Evolutionary conservation across 1,139 yeast genomes (phyloP), one percentile per base, ranked within the genome.

Genomic region (Geotrichum siamense): DNA sequence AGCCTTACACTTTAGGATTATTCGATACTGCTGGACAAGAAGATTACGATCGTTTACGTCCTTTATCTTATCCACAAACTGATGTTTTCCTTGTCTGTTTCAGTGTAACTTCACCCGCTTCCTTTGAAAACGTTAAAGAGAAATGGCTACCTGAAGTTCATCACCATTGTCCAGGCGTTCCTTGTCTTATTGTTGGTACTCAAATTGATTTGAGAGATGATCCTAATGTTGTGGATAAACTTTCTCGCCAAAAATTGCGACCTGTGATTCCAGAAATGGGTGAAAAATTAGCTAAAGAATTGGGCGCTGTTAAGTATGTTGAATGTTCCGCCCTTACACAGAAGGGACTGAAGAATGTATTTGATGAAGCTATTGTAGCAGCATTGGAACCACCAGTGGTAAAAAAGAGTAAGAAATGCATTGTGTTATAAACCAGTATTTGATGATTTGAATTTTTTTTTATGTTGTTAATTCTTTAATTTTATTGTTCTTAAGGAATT

Each of bases 21-120:
- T 87, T 96, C 95, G 96, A 87, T 73, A 87, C 96, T n/a, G 96
- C 96, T 6, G 96, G 96, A 23, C 96, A 87, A 65, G 83, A 84
- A 58, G 96, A 87, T 62, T 87, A 87, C 63, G 96, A 87, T 63
- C 72, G 96, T 52, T 72, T 87, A 60, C 75, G 96, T 65, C 96
- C 96, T 3, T 70, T 87, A 51, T 82, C 94, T 16, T 87, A 87
- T 60, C 96, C 96, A 1, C 95, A 87, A 58, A 86, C 96, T 0
- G 95, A 86, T 56, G 82, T 87, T 36, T 87, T 87, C 59, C 67
- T 87, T 49, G 78, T 86, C 51, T 87, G 96, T 65, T 87, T 87
- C 65, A 82, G 94, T 12, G 79, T 87, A 9, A 82, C 83, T 41
- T 82, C 82, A 55, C 94, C 93, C 16, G 76, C 82, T 34, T 81